Evolutionary conservation across 371 early-diverging fungal species (phyloP), one percentile per base, ranked within the genome.

Genomic region (Rhizomucor miehei): DNA sequence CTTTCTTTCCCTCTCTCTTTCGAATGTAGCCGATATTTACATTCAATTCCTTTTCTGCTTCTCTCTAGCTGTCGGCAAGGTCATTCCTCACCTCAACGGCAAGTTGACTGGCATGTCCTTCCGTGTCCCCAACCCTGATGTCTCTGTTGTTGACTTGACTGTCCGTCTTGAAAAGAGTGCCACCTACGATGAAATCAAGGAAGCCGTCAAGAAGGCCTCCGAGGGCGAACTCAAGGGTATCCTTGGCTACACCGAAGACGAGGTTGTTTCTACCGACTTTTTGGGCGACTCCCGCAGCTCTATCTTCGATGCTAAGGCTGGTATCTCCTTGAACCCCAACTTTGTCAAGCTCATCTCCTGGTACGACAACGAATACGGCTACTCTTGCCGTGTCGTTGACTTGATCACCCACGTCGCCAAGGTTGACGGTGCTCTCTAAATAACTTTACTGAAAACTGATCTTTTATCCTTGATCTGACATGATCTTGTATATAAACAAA

Each of bases 41-140:
- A n/a, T n/a, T n/a, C n/a, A 17, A 37, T 53, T 16, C 34, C 11
- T 29, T 24, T 16, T 43, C 38, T 9, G 12, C 21, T 34, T 49
- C 13, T 11, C 34, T 5, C 19, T 54, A 60, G 99, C 99, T 51
- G 97, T 99, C 68, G 97, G 95, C 52, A 94, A 97, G 85, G 98
- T 99, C 59, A 92, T 99, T 63, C 99, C 99, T 52, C 79, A 75
- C 48, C 84, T 99, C 51, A 91, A 94, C 77, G 95, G 95, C 65
- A 99, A 98, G 85, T 79, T 99, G 57, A 99, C 99, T 50, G 99
- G 99, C 65, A 98, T 99, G 98, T 85, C 98, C 51, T 92, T 99
- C 82, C 94, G 99, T 80, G 97, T 99, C 57, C 94, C 97, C 37
- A 94, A 91, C 58, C 87, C 95, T 49, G 93, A 99, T 77, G 99